A percentile compares a stretch with the other conserved stretches of the same genome.
phyloP scores from a whole-genome alignment of 805 yeast species.

The Starmerella cellae region DNA sequence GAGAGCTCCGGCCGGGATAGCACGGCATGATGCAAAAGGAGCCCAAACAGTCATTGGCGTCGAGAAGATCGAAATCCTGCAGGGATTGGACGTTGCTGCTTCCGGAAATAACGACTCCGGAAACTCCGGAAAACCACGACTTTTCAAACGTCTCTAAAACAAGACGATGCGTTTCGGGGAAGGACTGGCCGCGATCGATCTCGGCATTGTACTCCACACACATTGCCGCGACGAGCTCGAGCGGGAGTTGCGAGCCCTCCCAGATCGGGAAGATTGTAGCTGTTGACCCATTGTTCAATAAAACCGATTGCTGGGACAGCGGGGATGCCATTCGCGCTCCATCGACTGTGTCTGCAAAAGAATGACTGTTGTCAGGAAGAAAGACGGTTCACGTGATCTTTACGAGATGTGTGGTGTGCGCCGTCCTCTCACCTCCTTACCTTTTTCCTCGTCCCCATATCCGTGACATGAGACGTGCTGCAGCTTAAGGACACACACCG shows the following conservation, averaged over 20 bases:
- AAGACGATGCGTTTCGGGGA: constrained; percentile 71
- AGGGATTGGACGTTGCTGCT: constrained; percentile 10
- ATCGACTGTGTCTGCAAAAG: too few species aligned
- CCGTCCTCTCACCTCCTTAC: too few species aligned
- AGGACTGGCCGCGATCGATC: constrained; percentile 74
- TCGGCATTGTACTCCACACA: constrained; percentile 92
- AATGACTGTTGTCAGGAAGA: too few species aligned
- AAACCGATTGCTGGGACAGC: constrained; percentile 40
- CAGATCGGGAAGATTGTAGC: constrained; percentile 86
- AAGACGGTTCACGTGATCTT: too few species aligned
- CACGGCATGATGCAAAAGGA: constrained; percentile 74
- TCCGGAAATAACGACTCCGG: constrained; percentile 33
- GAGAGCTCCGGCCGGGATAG: constrained; percentile 86
- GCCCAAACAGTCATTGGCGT: constrained; percentile 91
- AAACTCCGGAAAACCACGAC: constrained; percentile 80
- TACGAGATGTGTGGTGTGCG: too few species aligned
- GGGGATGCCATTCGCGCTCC: constrained; percentile 1
- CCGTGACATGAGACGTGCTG: too few species aligned
- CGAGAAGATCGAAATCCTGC: constrained; percentile 38
- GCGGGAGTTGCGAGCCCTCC: constrained; percentile 55
- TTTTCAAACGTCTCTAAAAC: constrained; percentile 63
- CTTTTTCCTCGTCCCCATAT: too few species aligned
- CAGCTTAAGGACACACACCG: too few species aligned
- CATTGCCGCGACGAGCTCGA: constrained; percentile 62
- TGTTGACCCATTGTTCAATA: constrained; percentile 74